Evolutionary conservation across 805 yeast species (phyloP).

Genomic region (Kurtzmaniella cleridarum): DNA sequence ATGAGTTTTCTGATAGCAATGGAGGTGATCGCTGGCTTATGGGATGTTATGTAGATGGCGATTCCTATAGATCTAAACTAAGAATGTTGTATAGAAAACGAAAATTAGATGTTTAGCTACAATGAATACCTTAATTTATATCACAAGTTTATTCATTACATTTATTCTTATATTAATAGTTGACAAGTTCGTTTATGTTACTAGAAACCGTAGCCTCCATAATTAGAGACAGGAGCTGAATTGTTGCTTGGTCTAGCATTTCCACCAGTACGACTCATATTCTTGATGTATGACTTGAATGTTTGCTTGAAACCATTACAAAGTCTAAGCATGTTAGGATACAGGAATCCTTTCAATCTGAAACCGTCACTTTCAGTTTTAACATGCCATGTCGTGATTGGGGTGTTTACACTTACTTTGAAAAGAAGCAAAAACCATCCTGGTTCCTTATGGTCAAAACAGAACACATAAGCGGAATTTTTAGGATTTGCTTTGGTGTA

Average conservation of each 20-base stretch:
- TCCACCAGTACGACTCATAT: conserved; percentile 10
- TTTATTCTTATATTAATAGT: neutral
- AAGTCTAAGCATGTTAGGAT: conserved; percentile 82
- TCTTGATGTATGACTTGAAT: conserved; percentile 29
- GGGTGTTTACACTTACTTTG: conserved; percentile 68
- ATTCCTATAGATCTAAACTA: conserved; percentile 59
- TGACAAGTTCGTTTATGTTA: conserved; percentile 6
- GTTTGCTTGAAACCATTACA: conserved; percentile 92
- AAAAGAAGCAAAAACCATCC: conserved; percentile 91
- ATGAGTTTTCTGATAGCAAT: conserved; percentile 34
- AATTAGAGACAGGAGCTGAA: conserved; percentile 11
- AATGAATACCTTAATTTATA: neutral
- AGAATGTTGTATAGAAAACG: conserved; percentile 20
- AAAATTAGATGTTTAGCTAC: conserved; percentile 7
- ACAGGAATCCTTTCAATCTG: conserved; percentile 68
- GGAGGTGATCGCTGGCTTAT: conserved; percentile 62
- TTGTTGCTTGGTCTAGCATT: conserved; percentile 12
- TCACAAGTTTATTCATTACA: neutral
- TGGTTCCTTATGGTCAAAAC: conserved; percentile 84
- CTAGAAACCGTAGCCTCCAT: conserved; percentile 22
- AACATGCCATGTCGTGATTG: conserved; percentile 82
- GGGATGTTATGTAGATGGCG: conserved; percentile 73
- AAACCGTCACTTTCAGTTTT: conserved; percentile 86
- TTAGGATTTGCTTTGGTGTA: conserved; percentile 89
- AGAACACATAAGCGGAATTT: conserved; percentile 85